Base-by-base conservation (phyloP, 345 rosid species). In the Microthlaspi erraticum region DNA sequence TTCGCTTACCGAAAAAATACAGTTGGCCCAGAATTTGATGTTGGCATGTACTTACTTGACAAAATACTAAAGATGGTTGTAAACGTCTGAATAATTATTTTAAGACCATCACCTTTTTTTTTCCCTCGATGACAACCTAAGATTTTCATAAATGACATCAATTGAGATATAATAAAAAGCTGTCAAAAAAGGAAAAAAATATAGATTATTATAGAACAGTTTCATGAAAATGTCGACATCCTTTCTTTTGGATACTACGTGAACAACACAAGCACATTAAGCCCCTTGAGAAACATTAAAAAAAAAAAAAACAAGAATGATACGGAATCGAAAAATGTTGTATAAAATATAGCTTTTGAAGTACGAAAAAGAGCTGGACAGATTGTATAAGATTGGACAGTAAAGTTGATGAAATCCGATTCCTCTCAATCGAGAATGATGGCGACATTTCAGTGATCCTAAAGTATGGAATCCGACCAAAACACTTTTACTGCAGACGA, bases 21-120 rank as follows among this genome's bases (percentile, higher is more conserved):
- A 52, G 68, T 43, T 74, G 69, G 78, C 66, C 78, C 41, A 74
- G 20, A 74, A 68, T 50, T 59, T 31, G 42, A 60, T 52, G 73
- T 60, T 68, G 78, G 14, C 62, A 74, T 66, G 78, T 26, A 26
- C 29, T 26, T 23, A 3, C 29, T 26, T 26, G 29, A 26, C 29
- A 26, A 26, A 19, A 49, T 11, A 51, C 2, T 8, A 16, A 46
- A 12, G 29, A 51, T 5, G 17, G 34, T 26, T 26, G 29, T 26
- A 26, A 50, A 50, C 14, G 33, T 7, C 14, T 10, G 5, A 10
- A 26, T 26, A 26, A 23, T 23, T 14, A 6, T 51, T 26, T 52
- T 1, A 23, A 14, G 3, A 6, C 10, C 19, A 53, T 54, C 29
- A 57, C n/a, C n/a, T 36, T 14, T 34, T 57, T 14, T 2, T 13